Evolutionary conservation across 2,329 filamentous ascomycete species (phyloP), one percentile per base, ranked within the genome.

Genomic region (Pyrenophora graminea): DNA sequence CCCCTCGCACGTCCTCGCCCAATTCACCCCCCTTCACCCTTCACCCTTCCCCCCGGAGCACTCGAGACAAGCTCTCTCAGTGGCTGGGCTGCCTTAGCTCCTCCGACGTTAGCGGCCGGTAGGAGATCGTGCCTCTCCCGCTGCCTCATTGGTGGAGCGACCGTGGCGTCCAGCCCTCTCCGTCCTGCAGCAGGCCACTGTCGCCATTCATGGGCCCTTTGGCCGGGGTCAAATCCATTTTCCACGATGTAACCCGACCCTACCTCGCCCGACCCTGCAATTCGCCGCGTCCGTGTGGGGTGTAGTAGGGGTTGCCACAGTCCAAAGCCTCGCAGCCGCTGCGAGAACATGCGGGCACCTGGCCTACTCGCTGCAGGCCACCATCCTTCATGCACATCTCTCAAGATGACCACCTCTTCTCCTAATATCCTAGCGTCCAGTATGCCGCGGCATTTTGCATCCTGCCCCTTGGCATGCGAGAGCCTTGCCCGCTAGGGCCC

Each of bases 161-260:
- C 21, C 42, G 66, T 69, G 64, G 66, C 64, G 66, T 67, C 60
- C 61, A 66, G 64, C 63, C 65, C 55, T 64, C 64, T 68, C 68
- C 65, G 67, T 69, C 63, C 64, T 69, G 66, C 67, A 70, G 55
- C 54, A 52, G 46, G 53, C 60, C 55, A 53, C 63, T 58, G 58
- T 63, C 62, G 60, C 63, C 63, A 63, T 62, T 59, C 58, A 53
- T 48, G 55, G 46, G 56, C 61, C 57, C 57, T 53, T 56, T 51
- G 53, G 45, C 63, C 57, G 49, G 63, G 60, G 60, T 62, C 54
- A 60, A 42, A 53, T 55, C 46, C 51, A 49, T 48, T 45, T 61
- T 59, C 53, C 60, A 60, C 68, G 69, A 72, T 72, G 70, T 73
- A 72, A 73, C 69, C 62, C 63, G 63, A 67, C 67, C 63, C 58